Base-by-base conservation (phyloP, 176 grass and related monocot species). In the Triticum timopheevii region DNA sequence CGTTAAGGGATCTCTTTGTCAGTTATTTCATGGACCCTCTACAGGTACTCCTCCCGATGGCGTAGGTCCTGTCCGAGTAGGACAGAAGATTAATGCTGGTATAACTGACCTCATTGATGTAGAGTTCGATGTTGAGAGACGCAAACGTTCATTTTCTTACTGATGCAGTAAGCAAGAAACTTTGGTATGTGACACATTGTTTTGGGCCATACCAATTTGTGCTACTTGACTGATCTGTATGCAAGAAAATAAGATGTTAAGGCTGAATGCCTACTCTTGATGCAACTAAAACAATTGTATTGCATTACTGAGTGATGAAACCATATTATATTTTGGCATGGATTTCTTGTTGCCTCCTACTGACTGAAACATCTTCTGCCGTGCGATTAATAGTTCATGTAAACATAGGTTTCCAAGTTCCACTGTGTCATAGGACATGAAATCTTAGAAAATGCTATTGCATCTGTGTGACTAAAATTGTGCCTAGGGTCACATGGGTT, bases 81-180 rank as follows among this genome's bases (percentile, higher is more conserved):
- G 95, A 64, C 91, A 98, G 69, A 98, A 93, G 89, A 90, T 98
- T 44, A 92, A 77, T 36, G 95, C 95, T 79, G 95, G 95, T 86
- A 93, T 98, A 78, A 98, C 95, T 38, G 88, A 90, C 39, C 81
- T 93, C 24, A 84, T 98, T 68, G 95, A 98, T 85, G 83, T 93
- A 39, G 91, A 98, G 63, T 98, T 93, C 23, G 93, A 95, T 89
- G 95, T 98, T 83, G 72, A 95, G 76, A 92, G 73, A 82, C 93
- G 93, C 80, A 90, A 65, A 28, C 79, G 54, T 8, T 23, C 27
- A 61, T 84, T 83, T 74, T 69, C 85, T 81, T 39, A 39, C 64
- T 91, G 85, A 91, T 84, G 47, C 11, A 59, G 42, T 49, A 84
- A 59, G 25, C 82, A 91, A 66, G 33, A 80, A 50, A 49, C 4